A percentile compares a stretch with the other conserved stretches of the same genome.
Evolutionary conservation across 106 monocot species (phyloP).

Genomic region (Acanthochlamys bracteata): DNA sequence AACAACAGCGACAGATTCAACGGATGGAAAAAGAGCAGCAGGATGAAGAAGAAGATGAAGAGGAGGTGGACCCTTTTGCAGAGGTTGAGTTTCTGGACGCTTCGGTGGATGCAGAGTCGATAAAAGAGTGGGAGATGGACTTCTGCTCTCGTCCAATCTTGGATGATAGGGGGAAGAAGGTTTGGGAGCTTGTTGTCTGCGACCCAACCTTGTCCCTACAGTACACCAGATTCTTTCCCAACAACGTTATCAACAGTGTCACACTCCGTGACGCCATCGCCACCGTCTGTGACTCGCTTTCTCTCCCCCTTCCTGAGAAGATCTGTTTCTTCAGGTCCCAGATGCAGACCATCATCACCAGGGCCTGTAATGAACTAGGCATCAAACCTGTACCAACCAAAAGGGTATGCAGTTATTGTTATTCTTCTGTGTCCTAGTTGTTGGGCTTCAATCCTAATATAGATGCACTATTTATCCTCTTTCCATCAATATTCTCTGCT

Average conservation of each 20-base stretch:
- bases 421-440: neutral
- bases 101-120: conserved; percentile 22
- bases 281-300: conserved; percentile 28
- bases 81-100: conserved; percentile 80
- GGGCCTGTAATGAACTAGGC: conserved; percentile 81
- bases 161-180: conserved; percentile 76
- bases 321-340: conserved; percentile 96
- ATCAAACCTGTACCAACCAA: conserved; percentile 81
- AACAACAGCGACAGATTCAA: no score
- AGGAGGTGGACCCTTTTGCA: conserved; percentile 42
- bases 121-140: conserved; percentile 88
- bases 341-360: conserved; percentile 95
- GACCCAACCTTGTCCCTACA: conserved; percentile 77
- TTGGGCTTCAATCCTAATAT: no score
- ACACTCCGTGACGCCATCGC: conserved; percentile 85
- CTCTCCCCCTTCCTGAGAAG: conserved; percentile 71
- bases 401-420: conserved; percentile 30
- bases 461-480: no score
- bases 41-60: conserved; percentile 19
- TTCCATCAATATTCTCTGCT: no score
- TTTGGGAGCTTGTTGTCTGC: conserved; percentile 94
- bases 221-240: conserved; percentile 88
- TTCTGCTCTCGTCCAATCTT: conserved; percentile 93
- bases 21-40: no score
- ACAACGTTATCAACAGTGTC: conserved; percentile 90